Percentiles rank a stretch among this genome's conserved stretches.
These are phyloP conservation scores for Clitopilus passeckerianus DNA, from an alignment of 768 basidiomycete species.

Conservation along the genomic window DNA sequence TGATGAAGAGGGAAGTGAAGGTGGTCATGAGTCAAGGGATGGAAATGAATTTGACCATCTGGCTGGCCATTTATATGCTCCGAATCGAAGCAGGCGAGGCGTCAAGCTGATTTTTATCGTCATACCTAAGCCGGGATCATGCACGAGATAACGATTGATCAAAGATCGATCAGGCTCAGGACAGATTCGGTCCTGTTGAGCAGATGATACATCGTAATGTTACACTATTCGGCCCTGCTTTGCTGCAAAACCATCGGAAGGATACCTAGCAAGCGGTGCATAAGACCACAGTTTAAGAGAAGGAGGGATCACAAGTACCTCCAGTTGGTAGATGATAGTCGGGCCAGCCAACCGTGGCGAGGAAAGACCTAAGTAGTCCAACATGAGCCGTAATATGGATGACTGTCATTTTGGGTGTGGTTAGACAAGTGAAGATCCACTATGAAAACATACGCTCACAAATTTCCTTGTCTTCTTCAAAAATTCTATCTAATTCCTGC, in stretches of 20 bases:
- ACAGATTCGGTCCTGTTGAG: not conserved
- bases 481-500: constrained; percentile 50
- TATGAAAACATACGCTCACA: constrained; percentile 34
- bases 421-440: no score
- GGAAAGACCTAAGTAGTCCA: constrained; percentile 54
- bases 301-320: constrained; percentile 29
- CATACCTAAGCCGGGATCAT: no score
- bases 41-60: not conserved
- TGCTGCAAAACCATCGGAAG: not conserved
- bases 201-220: not conserved
- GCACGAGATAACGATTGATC: not conserved
- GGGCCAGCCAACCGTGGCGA: constrained; percentile 39
- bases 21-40: constrained; percentile 2
- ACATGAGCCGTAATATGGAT: constrained; percentile 69
- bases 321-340: constrained; percentile 52
- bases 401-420: constrained; percentile 27
- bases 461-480: constrained; percentile 35
- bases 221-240: not conserved
- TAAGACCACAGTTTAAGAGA: not conserved
- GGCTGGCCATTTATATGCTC: no score
- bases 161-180: not conserved
- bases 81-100: no score
- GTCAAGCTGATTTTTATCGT: no score
- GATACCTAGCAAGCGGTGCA: not conserved
- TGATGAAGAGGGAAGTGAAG: constrained; percentile 34